These are phyloP conservation scores for Tetraselmis striata DNA, from an alignment of 139 green algal genomes.

Conservation along the genomic window DNA sequence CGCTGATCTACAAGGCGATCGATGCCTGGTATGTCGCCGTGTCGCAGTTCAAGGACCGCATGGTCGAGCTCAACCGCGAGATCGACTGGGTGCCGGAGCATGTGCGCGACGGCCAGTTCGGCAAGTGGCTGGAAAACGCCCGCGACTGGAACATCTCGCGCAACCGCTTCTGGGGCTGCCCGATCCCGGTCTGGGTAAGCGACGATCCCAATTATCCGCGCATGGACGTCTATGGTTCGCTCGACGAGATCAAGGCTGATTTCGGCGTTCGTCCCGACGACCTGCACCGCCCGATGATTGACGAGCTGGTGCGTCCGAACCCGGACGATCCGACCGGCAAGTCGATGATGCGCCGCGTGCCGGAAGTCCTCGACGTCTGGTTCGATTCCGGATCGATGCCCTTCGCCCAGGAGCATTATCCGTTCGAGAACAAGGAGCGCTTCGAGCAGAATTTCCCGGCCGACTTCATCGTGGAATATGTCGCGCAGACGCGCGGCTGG, in stretches of 20 bases:
- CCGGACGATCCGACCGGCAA: no score
- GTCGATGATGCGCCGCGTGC: conserved; percentile 61
- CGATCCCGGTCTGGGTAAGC: conserved; percentile 94
- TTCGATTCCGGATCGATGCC: conserved; percentile 97
- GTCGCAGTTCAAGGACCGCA: conserved; percentile 63
- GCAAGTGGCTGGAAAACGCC: conserved; percentile 96
- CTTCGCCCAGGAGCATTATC: conserved; percentile 94
- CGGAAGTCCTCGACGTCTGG: conserved; percentile 99
- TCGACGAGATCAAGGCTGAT: no score
- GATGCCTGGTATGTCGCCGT: conserved; percentile 95
- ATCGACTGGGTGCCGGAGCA: conserved; percentile 94
- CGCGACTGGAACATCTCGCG: conserved; percentile 83
- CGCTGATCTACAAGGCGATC: conserved; percentile 87
- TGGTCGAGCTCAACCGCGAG: conserved; percentile 84
- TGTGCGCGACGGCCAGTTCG: conserved; percentile 97
- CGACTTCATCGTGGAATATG: conserved; percentile 88
- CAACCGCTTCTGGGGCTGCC: conserved; percentile 94
- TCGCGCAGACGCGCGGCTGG: conserved; percentile 90
- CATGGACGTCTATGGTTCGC: no score
- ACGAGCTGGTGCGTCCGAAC: no score
- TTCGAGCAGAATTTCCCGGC: conserved; percentile 90
- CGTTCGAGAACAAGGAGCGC: conserved; percentile 95
- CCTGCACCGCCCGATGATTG: no score
- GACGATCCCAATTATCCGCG: no score
- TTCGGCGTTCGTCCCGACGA: no score